Percentiles rank a stretch among this genome's conserved stretches.
Evolutionary conservation across 257 asterid species (phyloP).

Genomic region (Gynochthodes officinalis): DNA sequence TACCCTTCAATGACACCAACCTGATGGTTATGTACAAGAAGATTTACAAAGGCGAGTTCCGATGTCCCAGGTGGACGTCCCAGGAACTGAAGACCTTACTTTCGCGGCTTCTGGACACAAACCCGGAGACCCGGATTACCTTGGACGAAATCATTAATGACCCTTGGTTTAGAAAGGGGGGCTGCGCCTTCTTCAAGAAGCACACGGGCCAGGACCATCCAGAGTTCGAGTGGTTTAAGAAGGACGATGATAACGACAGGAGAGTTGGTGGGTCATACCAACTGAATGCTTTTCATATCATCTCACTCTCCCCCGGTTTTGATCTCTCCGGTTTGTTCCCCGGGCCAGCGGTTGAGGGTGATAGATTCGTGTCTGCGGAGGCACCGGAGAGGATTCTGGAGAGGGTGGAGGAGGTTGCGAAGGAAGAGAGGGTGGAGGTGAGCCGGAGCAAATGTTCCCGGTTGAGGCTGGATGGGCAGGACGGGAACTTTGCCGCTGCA

Average conservation of each 20-base stretch:
- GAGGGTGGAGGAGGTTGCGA: slow-evolving; percentile 26
- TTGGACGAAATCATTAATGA: slow-evolving; percentile 43
- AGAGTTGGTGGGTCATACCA: not conserved
- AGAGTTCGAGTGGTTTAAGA: not conserved
- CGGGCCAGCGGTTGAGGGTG: slow-evolving; percentile 1
- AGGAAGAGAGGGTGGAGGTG: slow-evolving; percentile 23
- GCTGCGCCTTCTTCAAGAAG: slow-evolving; percentile 8
- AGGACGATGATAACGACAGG: not conserved
- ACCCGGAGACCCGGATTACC: slow-evolving; percentile 59
- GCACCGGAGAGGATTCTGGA: slow-evolving; percentile 26
- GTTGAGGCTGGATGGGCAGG: slow-evolving; percentile 34
- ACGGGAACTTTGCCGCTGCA: slow-evolving; percentile 36
- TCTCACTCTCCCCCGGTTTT: slow-evolving; percentile 39
- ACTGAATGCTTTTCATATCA: slow-evolving; percentile 39
- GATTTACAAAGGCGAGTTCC: slow-evolving; percentile 65
- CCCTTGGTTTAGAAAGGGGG: slow-evolving; percentile 55
- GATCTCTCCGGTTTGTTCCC: slow-evolving; percentile 32
- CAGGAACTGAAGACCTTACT: slow-evolving; percentile 47
- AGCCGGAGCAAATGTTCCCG: slow-evolving; percentile 12
- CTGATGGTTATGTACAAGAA: slow-evolving; percentile 71
- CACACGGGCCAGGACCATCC: not conserved
- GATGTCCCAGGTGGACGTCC: slow-evolving; percentile 69
- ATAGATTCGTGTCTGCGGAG: slow-evolving; percentile 28
- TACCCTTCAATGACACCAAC: slow-evolving; percentile 70
- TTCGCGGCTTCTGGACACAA: slow-evolving; percentile 50